A percentile compares a stretch with the other conserved stretches of the same genome.
These are phyloP conservation scores for Aureobasidium sp. DNA, from an alignment of 2,329 filamentous ascomycete genomes.

Conservation along the genomic window DNA sequence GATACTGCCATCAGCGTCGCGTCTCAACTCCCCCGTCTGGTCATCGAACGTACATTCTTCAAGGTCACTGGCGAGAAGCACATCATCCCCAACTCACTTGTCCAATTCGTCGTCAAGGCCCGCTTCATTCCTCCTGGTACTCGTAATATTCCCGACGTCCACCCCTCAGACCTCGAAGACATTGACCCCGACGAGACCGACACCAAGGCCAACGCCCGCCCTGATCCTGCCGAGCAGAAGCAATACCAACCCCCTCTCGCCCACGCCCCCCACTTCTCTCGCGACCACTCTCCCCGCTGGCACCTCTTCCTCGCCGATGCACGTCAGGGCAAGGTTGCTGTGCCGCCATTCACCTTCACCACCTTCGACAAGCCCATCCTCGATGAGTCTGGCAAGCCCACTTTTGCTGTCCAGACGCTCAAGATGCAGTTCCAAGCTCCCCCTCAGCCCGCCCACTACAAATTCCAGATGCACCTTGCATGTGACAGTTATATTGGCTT, in stretches of 20 bases:
- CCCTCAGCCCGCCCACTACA: constrained; percentile 85
- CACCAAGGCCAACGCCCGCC: constrained; percentile 65
- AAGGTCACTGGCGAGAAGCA: constrained; percentile 93
- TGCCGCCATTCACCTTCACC: constrained; percentile 92
- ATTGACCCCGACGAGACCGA: constrained; percentile 90
- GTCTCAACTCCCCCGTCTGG: constrained; percentile 73
- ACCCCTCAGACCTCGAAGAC: constrained; percentile 78
- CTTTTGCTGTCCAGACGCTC: constrained; percentile 89
- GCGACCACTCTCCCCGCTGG: constrained; percentile 86
- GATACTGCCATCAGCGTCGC: constrained; percentile 67
- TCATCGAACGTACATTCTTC: constrained; percentile 91
- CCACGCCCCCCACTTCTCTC: constrained; percentile 82
- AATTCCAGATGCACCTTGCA: constrained; percentile 86
- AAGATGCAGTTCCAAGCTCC: constrained; percentile 97
- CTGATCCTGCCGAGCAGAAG: constrained; percentile 57
- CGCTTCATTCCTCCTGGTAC: constrained; percentile 86
- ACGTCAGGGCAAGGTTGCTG: constrained; percentile 91
- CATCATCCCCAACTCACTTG: constrained; percentile 85
- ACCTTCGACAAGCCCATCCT: constrained; percentile 87
- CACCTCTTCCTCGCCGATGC: constrained; percentile 90
- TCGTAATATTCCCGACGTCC: constrained; percentile 63
- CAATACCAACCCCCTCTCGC: constrained; percentile 75
- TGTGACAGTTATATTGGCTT: constrained; percentile 95
- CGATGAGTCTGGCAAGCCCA: constrained; percentile 72
- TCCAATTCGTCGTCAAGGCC: constrained; percentile 91